A percentile compares a stretch with the other conserved stretches of the same genome.
Conservation (phyloP, 2,329 filamentous ascomycete species). For the Fusarium devonianum region DNA sequence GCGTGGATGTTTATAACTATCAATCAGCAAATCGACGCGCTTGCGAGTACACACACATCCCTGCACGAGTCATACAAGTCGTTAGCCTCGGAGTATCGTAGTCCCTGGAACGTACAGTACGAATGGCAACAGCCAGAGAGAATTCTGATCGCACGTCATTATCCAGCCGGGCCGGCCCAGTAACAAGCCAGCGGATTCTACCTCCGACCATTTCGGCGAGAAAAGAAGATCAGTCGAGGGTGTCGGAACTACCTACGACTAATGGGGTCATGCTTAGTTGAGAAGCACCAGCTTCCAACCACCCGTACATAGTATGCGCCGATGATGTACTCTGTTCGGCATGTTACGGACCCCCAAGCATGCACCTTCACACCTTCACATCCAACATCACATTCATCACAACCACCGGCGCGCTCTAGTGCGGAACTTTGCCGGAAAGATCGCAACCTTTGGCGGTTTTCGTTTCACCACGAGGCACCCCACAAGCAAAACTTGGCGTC, state of each 20-base stretch:
- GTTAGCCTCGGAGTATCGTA: conserved; percentile 36
- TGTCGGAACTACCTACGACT: conserved; percentile 27
- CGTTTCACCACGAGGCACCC: conserved; percentile 39
- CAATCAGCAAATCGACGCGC: conserved; percentile 15
- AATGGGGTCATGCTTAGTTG: conserved; percentile 26
- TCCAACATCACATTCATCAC: conserved; percentile 28
- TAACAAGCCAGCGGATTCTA: conserved; percentile 32
- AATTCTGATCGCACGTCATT: conserved; percentile 25
- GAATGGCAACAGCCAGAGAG: too few relatives aligned
- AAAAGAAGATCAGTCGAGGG: conserved; percentile 25
- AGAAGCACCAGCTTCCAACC: conserved; percentile 25
- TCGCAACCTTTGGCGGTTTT: conserved; percentile 30
- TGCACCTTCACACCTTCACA: conserved; percentile 12
- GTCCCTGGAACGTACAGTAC: too few relatives aligned
- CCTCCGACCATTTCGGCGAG: conserved; percentile 25
- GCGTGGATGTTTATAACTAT: conserved; percentile 2
- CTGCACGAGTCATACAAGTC: conserved; percentile 39
- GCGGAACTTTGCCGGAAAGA: conserved; percentile 38
- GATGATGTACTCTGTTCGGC: conserved; percentile 36
- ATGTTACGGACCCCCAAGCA: conserved; percentile 32
- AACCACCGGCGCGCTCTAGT: conserved; percentile 23
- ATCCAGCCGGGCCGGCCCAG: conserved; percentile 24
- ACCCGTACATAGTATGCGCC: conserved; percentile 6
- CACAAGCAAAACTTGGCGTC: conserved; percentile 33
- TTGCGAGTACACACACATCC: conserved; percentile 18